Evolutionary conservation across 441 rosid genomes (phyloP).

Genomic region (Jatropha podagrica): DNA sequence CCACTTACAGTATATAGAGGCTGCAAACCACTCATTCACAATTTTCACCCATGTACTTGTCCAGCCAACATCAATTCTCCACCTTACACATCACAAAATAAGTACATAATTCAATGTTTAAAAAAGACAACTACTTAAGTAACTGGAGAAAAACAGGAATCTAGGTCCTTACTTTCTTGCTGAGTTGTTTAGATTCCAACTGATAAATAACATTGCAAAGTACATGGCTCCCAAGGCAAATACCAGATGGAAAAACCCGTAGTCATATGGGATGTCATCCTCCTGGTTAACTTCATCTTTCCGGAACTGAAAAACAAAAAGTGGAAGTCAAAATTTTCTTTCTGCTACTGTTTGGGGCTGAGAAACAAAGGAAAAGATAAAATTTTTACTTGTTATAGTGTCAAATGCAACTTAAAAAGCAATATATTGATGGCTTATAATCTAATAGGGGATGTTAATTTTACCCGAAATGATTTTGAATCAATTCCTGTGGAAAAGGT

Average conservation of each 20-base stretch:
- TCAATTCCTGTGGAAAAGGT: conserved; percentile 94
- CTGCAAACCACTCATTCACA: conserved; percentile 86
- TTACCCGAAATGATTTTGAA: conserved; percentile 81
- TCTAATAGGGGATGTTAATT: not conserved
- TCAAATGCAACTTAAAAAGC: not conserved
- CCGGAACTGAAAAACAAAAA: conserved; percentile 44
- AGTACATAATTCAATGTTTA: not conserved
- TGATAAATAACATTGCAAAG: conserved; percentile 86
- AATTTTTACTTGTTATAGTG: not conserved
- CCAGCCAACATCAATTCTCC: conserved; percentile 95
- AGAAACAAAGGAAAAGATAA: conserved; percentile 1
- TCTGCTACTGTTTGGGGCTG: not conserved
- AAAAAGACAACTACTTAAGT: not conserved
- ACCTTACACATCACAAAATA: conserved; percentile 40
- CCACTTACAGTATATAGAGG: conserved; percentile 68
- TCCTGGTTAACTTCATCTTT: conserved; percentile 52
- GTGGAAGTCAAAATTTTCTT: not conserved
- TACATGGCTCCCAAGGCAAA: conserved; percentile 91
- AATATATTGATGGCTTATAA: not conserved
- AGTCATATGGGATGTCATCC: conserved; percentile 70
- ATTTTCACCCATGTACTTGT: conserved; percentile 94
- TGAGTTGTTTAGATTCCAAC: conserved; percentile 74
- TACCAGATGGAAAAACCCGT: conserved; percentile 79
- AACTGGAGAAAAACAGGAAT: not conserved
- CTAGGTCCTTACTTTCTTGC: conserved; percentile 46